A percentile compares a stretch with the other conserved stretches of the same genome.
phyloP scores from a whole-genome alignment of 257 asterid species.

The Nicotiana otophora region DNA sequence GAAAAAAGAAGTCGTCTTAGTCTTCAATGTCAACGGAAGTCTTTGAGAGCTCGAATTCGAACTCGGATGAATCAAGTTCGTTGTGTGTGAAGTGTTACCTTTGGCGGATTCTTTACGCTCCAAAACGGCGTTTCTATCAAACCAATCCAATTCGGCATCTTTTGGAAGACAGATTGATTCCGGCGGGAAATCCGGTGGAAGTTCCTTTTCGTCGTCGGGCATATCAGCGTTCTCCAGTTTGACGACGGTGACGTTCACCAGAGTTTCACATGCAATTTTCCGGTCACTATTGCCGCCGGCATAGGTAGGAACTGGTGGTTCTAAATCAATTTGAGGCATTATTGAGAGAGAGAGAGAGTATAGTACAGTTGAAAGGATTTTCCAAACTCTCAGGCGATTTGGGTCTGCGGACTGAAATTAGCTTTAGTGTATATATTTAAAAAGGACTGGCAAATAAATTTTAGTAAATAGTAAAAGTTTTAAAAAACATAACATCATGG shows the following conservation, averaged over 20 bases:
- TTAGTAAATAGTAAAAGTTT: too few relatives aligned
- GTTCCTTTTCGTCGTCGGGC: conserved; percentile 15
- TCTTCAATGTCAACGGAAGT: conserved; percentile 31
- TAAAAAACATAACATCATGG: too few relatives aligned
- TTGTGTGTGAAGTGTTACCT: conserved; percentile 36
- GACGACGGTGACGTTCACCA: conserved; percentile 21
- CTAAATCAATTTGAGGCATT: conserved; percentile 63
- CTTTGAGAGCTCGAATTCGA: conserved; percentile 56
- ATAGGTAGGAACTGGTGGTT: conserved; percentile 34
- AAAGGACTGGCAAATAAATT: neutral
- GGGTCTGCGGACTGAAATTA: neutral
- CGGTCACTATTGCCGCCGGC: conserved; percentile 41
- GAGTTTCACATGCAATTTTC: conserved; percentile 48
- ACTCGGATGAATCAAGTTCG: conserved; percentile 22
- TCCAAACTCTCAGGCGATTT: neutral
- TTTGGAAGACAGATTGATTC: conserved; percentile 81
- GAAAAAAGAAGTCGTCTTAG: conserved; percentile 46
- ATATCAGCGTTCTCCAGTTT: conserved; percentile 10
- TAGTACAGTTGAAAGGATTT: neutral
- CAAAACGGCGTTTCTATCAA: conserved; percentile 62
- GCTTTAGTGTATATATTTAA: neutral
- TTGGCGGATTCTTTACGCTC: conserved; percentile 73
- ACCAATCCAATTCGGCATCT: conserved; percentile 88
- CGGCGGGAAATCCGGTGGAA: conserved; percentile 60
- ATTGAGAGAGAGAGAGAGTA: neutral